Base-by-base conservation (phyloP, 805 yeast genomes). In the Metschnikowia lachancei region DNA sequence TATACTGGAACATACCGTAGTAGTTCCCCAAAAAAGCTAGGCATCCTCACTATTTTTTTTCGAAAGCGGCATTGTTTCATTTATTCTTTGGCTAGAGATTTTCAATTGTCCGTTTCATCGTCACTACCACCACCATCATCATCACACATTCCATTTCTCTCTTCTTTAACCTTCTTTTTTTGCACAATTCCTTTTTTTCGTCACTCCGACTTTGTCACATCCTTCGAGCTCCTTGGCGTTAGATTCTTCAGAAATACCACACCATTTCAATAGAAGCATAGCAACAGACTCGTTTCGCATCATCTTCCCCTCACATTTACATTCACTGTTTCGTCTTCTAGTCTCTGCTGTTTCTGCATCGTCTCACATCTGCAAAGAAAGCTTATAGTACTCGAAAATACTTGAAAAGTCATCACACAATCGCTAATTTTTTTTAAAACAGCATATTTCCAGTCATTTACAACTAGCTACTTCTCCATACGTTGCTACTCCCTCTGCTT, bases 1-100 rank as follows among this genome's bases (percentile, higher is more conserved):
- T 45, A 45, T 45, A 45, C 38, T 45, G 48, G 40, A 39, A 35
- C 28, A 32, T 17, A 22, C 48, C 41, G 36, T 39, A 28, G 36
- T 3, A 32, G 39, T 34, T 19, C 39, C 39, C 44, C 11, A 35
- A 35, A 43, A 44, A 39, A 44, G 43, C 29, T 20, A 45, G 41
- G 44, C 44, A 36, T 40, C 39, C 39, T 35, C 36, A 45, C 24
- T 16, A 17, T 34, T 36, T 32, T 32, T 38, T 32, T 41, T 18
- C 34, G 34, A 14, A 18, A 14, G n/a, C 39, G 40, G 43, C 47
- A 36, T 36, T 39, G 43, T 45, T 20, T 20, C 29, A 16, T 45
- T 28, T 35, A 39, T n/a, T 29, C 24, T 33, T 39, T 24, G 9
- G 14, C n/a, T 40, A 34, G 41, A 29, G 9, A 18, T 26, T 17